Percentiles rank a stretch among this genome's conserved stretches.
phyloP scores from a whole-genome alignment of 2,329 filamentous ascomycete genomes.

The Cladosporium sp. region DNA sequence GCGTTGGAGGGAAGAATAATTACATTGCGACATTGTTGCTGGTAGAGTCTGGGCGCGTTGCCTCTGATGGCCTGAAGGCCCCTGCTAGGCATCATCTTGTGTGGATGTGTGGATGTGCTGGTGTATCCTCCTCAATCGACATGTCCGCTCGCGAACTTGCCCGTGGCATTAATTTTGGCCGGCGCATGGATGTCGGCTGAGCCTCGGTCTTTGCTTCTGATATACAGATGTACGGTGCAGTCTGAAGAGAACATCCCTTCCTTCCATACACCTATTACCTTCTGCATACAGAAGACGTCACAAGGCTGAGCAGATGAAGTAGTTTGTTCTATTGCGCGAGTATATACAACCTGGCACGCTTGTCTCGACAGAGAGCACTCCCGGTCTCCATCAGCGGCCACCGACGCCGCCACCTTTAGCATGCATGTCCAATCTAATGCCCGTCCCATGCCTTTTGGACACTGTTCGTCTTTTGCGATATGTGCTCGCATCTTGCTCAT shows the following conservation, averaged over 20 bases:
- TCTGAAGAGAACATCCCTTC: background rate
- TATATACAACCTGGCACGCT: constrained; percentile 1
- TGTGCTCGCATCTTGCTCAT: background rate
- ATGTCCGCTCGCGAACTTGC: background rate
- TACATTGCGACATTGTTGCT: constrained; percentile 33
- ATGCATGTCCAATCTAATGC: background rate
- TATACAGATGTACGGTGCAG: background rate
- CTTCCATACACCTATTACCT: background rate
- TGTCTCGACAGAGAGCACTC: background rate
- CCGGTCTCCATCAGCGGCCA: background rate
- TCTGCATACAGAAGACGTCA: background rate
- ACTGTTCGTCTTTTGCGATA: constrained; percentile 1
- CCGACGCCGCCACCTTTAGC: background rate
- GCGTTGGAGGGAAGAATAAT: background rate
- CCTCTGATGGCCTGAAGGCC: constrained; percentile 41
- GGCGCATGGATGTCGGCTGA: background rate
- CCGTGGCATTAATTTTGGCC: constrained; percentile 4
- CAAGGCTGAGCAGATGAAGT: background rate
- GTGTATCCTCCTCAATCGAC: background rate
- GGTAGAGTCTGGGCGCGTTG: constrained; percentile 27
- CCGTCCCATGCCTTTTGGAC: background rate
- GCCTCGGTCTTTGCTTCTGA: background rate
- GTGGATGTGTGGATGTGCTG: constrained; percentile 9
- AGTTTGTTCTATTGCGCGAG: background rate
- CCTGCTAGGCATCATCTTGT: constrained; percentile 50